Evolutionary conservation across 106 monocot species (phyloP), one percentile per base, ranked within the genome.

Genomic region (Dendrobium officinale): DNA sequence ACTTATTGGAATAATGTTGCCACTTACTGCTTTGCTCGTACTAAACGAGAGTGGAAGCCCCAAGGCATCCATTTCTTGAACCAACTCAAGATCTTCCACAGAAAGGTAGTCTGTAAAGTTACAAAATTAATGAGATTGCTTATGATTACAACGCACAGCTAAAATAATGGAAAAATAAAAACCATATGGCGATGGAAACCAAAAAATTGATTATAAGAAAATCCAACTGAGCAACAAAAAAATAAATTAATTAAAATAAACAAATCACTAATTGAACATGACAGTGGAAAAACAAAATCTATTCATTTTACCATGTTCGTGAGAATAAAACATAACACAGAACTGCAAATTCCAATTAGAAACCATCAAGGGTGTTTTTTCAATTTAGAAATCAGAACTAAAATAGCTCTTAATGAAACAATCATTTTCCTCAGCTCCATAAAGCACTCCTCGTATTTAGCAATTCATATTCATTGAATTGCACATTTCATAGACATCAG

Each of bases 31-130:
- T 73, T 90, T 93, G 77, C 66, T 88, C 55, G 93, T 85, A 24
- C 72, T 80, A 77, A 96, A 96, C 26, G 95, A 89, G 73, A 85
- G 80, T 58, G 95, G 95, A 33, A 96, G 93, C 10, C 93, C 95
- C 83, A 93, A 79, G 74, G 88, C 88, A 84, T 86, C 82, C 95
- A 96, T 91, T 77, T 89, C 66, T 19, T 82, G 47, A 75, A 82
- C 83, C 79, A 91, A 78, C 84, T 88, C 89, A 55, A 84, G 17
- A 78, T 96, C 95, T 84, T 92, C 85, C 31, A 72, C 29, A 37
- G 48, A 78, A 47, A 24, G 42, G 84, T 73, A 54, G 45, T 76
- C 88, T 86, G 78, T 42, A 29, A 80, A 77, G 37, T 43, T 77
- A 4, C 42, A 70, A 33, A 78, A 33, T 76, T 55, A 22, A 82